Percentiles rank a stretch among this genome's conserved stretches.
phyloP scores from a whole-genome alignment of 2,329 filamentous ascomycete species.

The Pestalotiopsis sp. region DNA sequence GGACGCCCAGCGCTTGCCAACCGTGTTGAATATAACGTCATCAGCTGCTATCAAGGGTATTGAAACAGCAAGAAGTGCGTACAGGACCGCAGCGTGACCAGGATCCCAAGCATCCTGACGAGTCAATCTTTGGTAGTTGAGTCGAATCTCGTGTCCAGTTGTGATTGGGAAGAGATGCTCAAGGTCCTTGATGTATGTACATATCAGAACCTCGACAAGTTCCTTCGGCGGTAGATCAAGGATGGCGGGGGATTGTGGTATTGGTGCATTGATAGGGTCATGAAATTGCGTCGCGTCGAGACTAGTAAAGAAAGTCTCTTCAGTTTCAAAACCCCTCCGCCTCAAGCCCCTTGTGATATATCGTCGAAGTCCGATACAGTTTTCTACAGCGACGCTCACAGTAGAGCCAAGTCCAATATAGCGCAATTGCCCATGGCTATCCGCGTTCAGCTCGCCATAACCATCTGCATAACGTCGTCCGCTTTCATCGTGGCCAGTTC shows the following conservation, averaged over 20 bases:
- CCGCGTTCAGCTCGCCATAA: constrained; percentile 4
- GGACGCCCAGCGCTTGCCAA: not conserved
- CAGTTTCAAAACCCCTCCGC: not conserved
- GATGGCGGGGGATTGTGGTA: not conserved
- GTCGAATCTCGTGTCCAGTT: not conserved
- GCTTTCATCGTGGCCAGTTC: not conserved
- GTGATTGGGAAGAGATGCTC: not conserved
- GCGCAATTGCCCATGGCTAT: not conserved
- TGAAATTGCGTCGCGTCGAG: not conserved
- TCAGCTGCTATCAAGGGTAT: not conserved
- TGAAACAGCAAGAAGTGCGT: not conserved
- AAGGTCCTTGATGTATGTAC: not conserved
- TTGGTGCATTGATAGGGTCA: not conserved
- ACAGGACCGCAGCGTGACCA: not conserved
- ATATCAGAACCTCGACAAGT: not conserved
- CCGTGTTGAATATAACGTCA: not conserved
- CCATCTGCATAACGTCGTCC: constrained; percentile 5
- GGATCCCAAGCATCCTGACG: not conserved
- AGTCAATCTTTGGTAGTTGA: not conserved
- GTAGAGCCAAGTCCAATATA: constrained; percentile 2
- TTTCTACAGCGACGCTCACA: constrained; percentile 1
- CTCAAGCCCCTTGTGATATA: constrained; percentile 1
- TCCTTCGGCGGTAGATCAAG: not conserved
- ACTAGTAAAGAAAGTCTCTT: constrained; percentile 1
- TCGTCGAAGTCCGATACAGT: constrained; percentile 1